A percentile compares a stretch with the other conserved stretches of the same genome.
Conservation (phyloP, 345 rosid genomes). For the Triadica sebifera region DNA sequence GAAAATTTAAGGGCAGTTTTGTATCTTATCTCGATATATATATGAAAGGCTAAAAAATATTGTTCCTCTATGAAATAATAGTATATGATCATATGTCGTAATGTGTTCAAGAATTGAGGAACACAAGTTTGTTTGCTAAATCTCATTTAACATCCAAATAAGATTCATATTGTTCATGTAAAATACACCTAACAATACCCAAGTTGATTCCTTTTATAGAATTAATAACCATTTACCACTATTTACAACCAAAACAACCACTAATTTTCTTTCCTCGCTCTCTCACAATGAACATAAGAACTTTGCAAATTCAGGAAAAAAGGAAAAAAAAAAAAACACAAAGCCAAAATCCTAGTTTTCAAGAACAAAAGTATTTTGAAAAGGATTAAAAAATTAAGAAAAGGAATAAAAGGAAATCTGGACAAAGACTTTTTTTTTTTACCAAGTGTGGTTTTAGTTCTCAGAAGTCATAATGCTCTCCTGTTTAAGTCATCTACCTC, state of each 20-base stretch:
- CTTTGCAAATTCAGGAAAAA: background rate
- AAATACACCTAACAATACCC: background rate
- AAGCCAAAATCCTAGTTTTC: conserved; percentile 23
- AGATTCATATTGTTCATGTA: background rate
- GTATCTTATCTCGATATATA: too few relatives aligned
- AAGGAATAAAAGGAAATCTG: background rate
- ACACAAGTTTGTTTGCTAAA: background rate
- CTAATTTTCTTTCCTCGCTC: conserved; percentile 13
- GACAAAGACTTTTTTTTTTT: too few relatives aligned
- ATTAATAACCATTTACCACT: conserved; percentile 10
- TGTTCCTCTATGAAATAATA: too few relatives aligned
- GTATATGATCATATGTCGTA: too few relatives aligned
- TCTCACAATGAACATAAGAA: conserved; percentile 19
- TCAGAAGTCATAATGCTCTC: conserved; percentile 5
- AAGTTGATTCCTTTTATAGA: background rate
- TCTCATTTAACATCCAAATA: background rate
- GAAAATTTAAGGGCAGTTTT: too few relatives aligned
- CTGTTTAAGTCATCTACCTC: conserved; percentile 25
- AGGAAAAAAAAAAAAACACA: conserved; percentile 5
- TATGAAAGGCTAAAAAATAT: too few relatives aligned
- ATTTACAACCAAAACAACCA: conserved; percentile 32
- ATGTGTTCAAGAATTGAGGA: background rate
- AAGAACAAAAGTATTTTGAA: too few relatives aligned
- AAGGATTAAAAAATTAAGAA: background rate
- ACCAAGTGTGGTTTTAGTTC: too few relatives aligned